Conservation (phyloP, 805 yeast genomes). For the Metschnikowia cerradonensis region DNA sequence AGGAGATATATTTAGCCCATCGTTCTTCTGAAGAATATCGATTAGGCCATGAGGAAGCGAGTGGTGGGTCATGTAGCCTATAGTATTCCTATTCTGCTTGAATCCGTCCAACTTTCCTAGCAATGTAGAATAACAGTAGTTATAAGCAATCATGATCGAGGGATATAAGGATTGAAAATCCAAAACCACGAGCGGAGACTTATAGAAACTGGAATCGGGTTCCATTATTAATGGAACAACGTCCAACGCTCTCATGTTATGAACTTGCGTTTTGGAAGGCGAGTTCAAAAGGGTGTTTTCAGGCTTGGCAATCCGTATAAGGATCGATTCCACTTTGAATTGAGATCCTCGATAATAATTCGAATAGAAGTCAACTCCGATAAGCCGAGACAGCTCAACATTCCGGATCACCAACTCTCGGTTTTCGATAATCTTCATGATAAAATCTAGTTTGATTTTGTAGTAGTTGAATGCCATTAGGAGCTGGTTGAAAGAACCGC, state of each 20-base stretch:
- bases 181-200: conserved; percentile 82
- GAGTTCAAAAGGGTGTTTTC: conserved; percentile 72
- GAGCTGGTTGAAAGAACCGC: conserved; percentile 36
- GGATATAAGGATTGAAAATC: conserved; percentile 96
- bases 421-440: conserved; percentile 46
- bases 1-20: conserved; percentile 63
- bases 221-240: conserved; percentile 91
- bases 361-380: conserved; percentile 88
- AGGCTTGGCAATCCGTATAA: conserved; percentile 68
- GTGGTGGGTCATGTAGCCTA: conserved; percentile 51
- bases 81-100: conserved; percentile 40
- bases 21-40: conserved; percentile 46
- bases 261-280: conserved; percentile 78
- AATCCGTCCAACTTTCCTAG: conserved; percentile 59
- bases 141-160: conserved; percentile 98
- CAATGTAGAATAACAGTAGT: conserved; percentile 76
- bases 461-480: conserved; percentile 44
- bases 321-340: conserved; percentile 83
- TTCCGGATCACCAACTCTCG: conserved; percentile 68
- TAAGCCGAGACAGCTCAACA: conserved; percentile 76
- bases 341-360: conserved; percentile 91
- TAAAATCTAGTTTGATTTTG: conserved; percentile 41
- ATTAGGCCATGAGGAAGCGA: conserved; percentile 53
- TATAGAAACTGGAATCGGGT: conserved; percentile 79
- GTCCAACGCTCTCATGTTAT: conserved; percentile 79